These are phyloP conservation scores for Silene vulgaris DNA, from an alignment of 179 eudicot species.

Conservation along the genomic window DNA sequence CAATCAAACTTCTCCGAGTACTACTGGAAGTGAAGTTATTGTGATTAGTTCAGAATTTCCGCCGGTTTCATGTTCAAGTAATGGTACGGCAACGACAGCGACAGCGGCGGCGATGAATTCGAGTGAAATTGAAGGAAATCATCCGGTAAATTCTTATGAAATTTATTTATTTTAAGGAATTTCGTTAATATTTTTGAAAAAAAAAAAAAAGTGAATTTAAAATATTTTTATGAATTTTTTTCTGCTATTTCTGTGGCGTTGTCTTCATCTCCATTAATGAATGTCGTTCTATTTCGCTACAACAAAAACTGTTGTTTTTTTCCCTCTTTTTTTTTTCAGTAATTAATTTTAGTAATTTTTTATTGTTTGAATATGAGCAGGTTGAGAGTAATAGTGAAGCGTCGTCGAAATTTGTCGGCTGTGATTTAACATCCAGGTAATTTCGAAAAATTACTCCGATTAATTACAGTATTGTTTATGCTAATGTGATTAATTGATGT, in stretches of 20 bases:
- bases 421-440: constrained; percentile 32
- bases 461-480: neutral
- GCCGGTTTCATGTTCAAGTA: constrained; percentile 11
- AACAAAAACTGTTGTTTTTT: neutral
- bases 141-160: constrained; percentile 35
- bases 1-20: neutral
- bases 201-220: neutral
- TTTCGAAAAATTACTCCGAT: neutral
- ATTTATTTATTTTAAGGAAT: neutral
- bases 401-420: constrained; percentile 27
- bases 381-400: constrained; percentile 23
- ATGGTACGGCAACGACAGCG: constrained; percentile 13
- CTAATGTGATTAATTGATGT: neutral
- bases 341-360: neutral
- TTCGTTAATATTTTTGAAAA: neutral
- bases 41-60: constrained; percentile 2
- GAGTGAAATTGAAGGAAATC: constrained; percentile 29
- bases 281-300: neutral
- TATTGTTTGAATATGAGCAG: constrained; percentile 17
- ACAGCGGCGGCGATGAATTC: neutral
- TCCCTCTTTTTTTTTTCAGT: neutral
- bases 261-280: constrained; percentile 2
- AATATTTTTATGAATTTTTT: neutral
- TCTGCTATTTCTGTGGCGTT: neutral
- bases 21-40: neutral